Base-by-base conservation (phyloP, 2,329 filamentous ascomycete genomes). In the Hypomyces perniciosus region DNA sequence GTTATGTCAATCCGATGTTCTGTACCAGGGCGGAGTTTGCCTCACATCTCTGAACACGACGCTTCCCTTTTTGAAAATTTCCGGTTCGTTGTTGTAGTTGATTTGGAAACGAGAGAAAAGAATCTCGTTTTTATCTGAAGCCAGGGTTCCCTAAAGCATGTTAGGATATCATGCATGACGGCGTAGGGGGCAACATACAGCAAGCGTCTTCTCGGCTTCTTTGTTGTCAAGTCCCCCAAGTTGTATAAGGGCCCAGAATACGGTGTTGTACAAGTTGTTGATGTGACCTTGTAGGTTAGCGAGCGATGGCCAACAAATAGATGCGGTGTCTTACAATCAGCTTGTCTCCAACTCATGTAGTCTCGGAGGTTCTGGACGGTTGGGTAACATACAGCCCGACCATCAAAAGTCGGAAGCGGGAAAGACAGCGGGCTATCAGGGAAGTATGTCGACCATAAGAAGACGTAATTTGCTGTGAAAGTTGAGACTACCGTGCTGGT, bases 181-280 rank as follows among this genome's bases (percentile, higher is more conserved):
- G 3, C 6, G 7, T 13, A 2, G 20, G 3, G 20, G 27, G 3
- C 8, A 34, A 61, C 74, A 58, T 65, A 88, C 87, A 60, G 88
- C 84, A 41, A 99, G 78, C 53, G 81, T 80, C 62, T 86, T 80
- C 65, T 97, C 92, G 0, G 93, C 93, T 52, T 89, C 86, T 46
- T 84, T 85, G 30, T 83, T 80, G 47, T 80, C 84, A 73, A 93
- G 79, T 0, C 85, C 87, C 2, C 88, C 91, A 44, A 82, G 74
- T 56, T 89, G 82, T 26, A 97, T 86, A 61, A 99, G 74, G 1
- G 85, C 77, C 93, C 93, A 99, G 67, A 97, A 97, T 0, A 90
- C 89, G 0, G 93, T 99, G 66, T 99, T 99, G 70, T 96, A 99
- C 4, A 99, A 79, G 63, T 99, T 99, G 68, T 99, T 99, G 61